Conservation (phyloP, 2,329 filamentous ascomycete species). For the Talaromyces atroroseus region DNA sequence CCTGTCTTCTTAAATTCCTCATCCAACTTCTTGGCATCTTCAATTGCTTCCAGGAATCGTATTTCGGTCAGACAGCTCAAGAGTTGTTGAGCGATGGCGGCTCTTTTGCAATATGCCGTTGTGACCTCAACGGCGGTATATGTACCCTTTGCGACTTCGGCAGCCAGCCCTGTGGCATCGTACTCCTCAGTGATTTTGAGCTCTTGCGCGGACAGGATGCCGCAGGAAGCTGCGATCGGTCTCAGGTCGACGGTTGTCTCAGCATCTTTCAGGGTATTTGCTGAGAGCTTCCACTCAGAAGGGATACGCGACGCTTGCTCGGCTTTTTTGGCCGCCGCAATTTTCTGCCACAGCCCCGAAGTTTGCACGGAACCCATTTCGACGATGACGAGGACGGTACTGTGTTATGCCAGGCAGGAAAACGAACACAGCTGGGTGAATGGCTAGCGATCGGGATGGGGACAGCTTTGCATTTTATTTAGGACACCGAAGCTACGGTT, state of each 20-base stretch:
- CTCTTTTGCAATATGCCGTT: conserved; percentile 51
- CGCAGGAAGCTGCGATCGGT: conserved; percentile 35
- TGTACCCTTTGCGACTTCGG: conserved; percentile 27
- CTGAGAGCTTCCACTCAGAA: conserved; percentile 22
- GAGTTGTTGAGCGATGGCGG: conserved; percentile 36
- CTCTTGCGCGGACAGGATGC: conserved; percentile 46
- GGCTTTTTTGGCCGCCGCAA: neutral
- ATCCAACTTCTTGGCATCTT: conserved; percentile 46
- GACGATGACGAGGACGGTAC: neutral
- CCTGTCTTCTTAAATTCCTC: conserved; percentile 34
- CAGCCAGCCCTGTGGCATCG: conserved; percentile 38
- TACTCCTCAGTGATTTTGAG: conserved; percentile 52
- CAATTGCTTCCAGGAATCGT: conserved; percentile 46
- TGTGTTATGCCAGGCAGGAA: neutral
- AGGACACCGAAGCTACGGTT: too few species aligned
- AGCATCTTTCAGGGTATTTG: conserved; percentile 16
- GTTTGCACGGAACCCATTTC: neutral
- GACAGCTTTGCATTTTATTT: too few species aligned
- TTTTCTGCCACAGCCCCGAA: neutral
- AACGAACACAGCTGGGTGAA: neutral
- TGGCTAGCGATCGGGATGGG: too few species aligned
- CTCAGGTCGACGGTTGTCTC: conserved; percentile 22
- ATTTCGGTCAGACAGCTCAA: conserved; percentile 49
- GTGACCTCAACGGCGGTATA: conserved; percentile 43
- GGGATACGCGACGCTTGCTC: conserved; percentile 21